Evolutionary conservation across 2,329 filamentous ascomycete species (phyloP), one percentile per base, ranked within the genome.

Genomic region (Aspergillus ochraceus): DNA sequence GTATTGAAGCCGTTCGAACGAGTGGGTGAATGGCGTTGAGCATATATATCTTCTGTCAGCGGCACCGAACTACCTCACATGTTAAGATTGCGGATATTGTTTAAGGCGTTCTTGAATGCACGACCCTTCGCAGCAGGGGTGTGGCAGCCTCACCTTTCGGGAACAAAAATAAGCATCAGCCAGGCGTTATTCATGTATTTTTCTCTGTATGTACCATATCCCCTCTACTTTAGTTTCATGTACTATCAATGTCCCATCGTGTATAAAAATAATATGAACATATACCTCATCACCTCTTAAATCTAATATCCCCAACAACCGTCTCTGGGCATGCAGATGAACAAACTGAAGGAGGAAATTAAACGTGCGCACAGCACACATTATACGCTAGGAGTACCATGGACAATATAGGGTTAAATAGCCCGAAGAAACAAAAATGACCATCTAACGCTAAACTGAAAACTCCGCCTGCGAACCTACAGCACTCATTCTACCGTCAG

Each of bases 1-100:
- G 65, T 74, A 42, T 60, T 76, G 6, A 74, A 68, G 59, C 60
- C 65, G 11, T 77, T 74, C 60, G 61, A 73, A 59, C 67, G 74
- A 24, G 67, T 66, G 20, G 73, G 73, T 1, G 72, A 74, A 52
- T 75, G 73, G 73, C 49, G 52, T 1, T 66, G 51, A 60, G 10
- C 36, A 6, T 42, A n/a, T 42, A n/a, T 42, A 42, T 42, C 8
- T 42, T 5, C 17, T 42, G 6, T 42, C 36, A 17, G 14, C 17
- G 17, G 6, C 36, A 42, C 6, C 32, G 9, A 29, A 8, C 8
- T 9, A 29, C 11, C 32, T 12, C 32, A 36, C 32, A 36, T 36
- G 12, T 14, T 36, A 36, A 2, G 32, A 36, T 36, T 36, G 11
- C 12, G 11, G 12, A 36, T 36, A 14, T 14, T 4, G 32, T 11